Evolutionary conservation across 129 eudicot genomes (phyloP), one percentile per base, ranked within the genome.

Genomic region (Centrapalus pauciflorus): DNA sequence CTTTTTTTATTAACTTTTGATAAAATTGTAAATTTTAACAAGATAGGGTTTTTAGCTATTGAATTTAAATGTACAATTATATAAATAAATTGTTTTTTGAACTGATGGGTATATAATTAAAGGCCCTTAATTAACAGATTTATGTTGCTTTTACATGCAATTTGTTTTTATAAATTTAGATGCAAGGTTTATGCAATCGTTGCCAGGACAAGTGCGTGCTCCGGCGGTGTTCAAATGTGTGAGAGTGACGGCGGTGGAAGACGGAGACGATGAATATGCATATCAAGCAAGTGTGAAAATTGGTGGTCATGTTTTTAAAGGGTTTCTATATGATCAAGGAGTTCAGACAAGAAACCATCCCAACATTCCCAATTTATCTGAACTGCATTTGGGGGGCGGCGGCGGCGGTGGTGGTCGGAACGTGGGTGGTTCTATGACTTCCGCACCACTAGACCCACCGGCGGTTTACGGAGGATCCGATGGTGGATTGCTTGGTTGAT

Each of bases 141-240:
- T n/a, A n/a, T n/a, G n/a, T n/a, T n/a, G n/a, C n/a, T n/a, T n/a
- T n/a, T n/a, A n/a, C n/a, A n/a, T n/a, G n/a, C n/a, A n/a, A n/a
- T n/a, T n/a, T n/a, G n/a, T n/a, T n/a, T n/a, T n/a, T n/a, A n/a
- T n/a, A 50, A 24, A 23, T 29, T 34, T 63, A 92, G 98, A 92
- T 79, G 84, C 79, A 2, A 73, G 77, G 43, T 92, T 85, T 11
- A 92, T 81, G 77, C 89, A 80, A 65, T 51, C 85, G 41, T 81
- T 92, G 66, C 98, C 98, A 33, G 82, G 81, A 1, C 98, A 88
- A 81, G 87, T 88, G 9, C 83, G 84, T 20, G 96, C 98, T 7
- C 96, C 89, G 46, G 98, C 98, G 4, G 88, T 85, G 74, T 92
- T 92, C 77, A 92, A 87, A 79, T 92, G 96, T 55, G 96, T 92